Evolutionary conservation across 2,329 filamentous ascomycete genomes (phyloP).

Genomic region (Penicillium occitanis): DNA sequence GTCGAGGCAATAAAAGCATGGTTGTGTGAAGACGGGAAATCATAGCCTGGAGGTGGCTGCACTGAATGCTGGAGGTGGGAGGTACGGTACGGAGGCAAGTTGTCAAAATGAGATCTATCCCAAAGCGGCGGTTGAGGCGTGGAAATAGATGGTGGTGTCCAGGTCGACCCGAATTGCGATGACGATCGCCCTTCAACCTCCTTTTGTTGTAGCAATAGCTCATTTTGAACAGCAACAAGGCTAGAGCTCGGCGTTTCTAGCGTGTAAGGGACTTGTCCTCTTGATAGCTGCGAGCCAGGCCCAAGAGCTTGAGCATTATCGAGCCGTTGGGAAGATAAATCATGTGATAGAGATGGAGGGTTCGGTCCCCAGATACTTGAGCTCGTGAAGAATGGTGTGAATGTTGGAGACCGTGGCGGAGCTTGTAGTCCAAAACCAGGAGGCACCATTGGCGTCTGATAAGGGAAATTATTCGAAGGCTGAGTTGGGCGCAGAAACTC

Average conservation of each 20-base stretch:
- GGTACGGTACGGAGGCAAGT: conserved; percentile 22
- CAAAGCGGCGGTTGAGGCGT: conserved; percentile 2
- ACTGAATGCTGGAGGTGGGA: conserved; percentile 7
- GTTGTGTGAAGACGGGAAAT: conserved; percentile 37
- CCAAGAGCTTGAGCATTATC: conserved; percentile 24
- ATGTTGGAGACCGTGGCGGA: conserved; percentile 31
- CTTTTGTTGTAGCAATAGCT: conserved; percentile 28
- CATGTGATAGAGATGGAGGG: conserved; percentile 37
- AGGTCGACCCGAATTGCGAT: conserved; percentile 9
- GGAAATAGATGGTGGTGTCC: conserved; percentile 5
- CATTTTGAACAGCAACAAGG: conserved; percentile 32
- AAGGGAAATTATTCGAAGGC: conserved; percentile 20
- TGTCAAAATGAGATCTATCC: conserved; percentile 10
- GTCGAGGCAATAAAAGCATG: conserved; percentile 38
- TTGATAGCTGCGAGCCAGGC: neutral
- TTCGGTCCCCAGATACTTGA: conserved; percentile 49
- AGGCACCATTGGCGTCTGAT: conserved; percentile 34
- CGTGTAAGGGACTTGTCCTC: conserved; percentile 22
- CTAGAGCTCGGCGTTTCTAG: conserved; percentile 20
- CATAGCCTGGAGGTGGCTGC: conserved; percentile 29
- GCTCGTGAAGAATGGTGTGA: conserved; percentile 34
- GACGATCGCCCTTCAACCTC: conserved; percentile 15
- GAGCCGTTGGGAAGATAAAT: conserved; percentile 36
- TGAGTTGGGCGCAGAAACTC: conserved; percentile 26
- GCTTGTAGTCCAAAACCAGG: conserved; percentile 34